phyloP scores from a whole-genome alignment of 352 stramenopile genomes.

The Ophiocytium majus region DNA sequence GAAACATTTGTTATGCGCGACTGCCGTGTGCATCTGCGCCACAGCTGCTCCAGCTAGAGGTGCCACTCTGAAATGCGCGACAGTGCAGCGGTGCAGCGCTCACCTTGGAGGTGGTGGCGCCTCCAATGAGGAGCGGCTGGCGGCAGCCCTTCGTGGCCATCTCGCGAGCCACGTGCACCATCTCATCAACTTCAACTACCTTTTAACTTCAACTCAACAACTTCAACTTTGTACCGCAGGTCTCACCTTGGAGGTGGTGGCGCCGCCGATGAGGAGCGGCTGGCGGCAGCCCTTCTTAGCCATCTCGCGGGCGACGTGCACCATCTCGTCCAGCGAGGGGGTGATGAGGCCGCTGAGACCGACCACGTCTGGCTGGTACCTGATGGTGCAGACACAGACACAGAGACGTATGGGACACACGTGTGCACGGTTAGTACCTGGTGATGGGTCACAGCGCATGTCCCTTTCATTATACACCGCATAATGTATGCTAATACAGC shows the following conservation, averaged over 20 bases:
- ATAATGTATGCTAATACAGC: too few species aligned
- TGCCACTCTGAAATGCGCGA: too few species aligned
- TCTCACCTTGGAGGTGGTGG: conserved; percentile 80
- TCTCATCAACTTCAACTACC: not conserved
- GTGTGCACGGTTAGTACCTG: too few species aligned
- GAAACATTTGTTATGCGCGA: too few species aligned
- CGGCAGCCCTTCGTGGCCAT: conserved; percentile 89
- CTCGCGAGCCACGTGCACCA: conserved; percentile 63
- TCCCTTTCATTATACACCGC: too few species aligned
- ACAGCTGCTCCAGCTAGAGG: too few species aligned
- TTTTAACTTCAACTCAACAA: too few species aligned
- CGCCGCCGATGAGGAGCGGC: conserved; percentile 92
- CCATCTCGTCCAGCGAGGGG: conserved; percentile 96
- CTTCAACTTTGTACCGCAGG: too few species aligned
- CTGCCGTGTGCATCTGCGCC: too few species aligned
- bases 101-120: conserved; percentile 90
- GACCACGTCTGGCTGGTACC: conserved; percentile 84
- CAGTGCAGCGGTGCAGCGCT: conserved; percentile 44
- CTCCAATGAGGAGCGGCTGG: conserved; percentile 87
- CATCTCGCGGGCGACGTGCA: conserved; percentile 91
- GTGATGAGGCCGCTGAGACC: conserved; percentile 95
- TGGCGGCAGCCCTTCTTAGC: conserved; percentile 83
- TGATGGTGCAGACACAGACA: too few species aligned
- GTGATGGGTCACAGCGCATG: too few species aligned
- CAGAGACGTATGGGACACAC: too few species aligned